Evolutionary conservation across 2,329 filamentous ascomycete species (phyloP).

Genomic region (Penicillium brevicompactum): DNA sequence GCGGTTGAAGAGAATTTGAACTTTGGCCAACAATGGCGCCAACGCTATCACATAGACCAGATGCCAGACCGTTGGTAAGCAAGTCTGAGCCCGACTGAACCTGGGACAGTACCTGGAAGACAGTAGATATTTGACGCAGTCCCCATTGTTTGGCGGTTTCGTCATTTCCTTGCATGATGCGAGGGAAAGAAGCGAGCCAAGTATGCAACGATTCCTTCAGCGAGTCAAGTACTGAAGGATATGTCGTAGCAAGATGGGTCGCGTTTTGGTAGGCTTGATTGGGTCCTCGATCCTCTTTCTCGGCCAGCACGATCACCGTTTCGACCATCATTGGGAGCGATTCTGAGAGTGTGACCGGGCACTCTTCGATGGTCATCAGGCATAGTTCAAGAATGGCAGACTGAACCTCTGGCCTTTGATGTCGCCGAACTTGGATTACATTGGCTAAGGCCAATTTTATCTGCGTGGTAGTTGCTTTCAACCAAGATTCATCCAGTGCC

Average conservation of each 20-base stretch:
- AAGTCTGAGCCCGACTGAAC: constrained; percentile 54
- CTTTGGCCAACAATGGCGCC: constrained; percentile 47
- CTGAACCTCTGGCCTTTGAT: constrained; percentile 70
- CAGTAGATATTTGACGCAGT: constrained; percentile 74
- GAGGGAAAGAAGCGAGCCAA: constrained; percentile 79
- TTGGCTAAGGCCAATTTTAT: constrained; percentile 80
- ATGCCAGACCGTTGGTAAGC: constrained; percentile 35
- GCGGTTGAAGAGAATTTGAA: constrained; percentile 31
- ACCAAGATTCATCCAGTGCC: constrained; percentile 63
- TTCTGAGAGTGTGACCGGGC: constrained; percentile 69
- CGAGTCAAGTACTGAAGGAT: constrained; percentile 63
- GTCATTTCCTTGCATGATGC: constrained; percentile 81
- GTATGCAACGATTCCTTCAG: constrained; percentile 73
- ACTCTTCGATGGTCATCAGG: constrained; percentile 74
- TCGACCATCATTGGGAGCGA: constrained; percentile 75
- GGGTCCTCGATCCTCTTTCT: constrained; percentile 47
- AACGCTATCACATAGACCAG: constrained; percentile 74
- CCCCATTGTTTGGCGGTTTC: constrained; percentile 73
- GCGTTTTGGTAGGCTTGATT: constrained; percentile 49
- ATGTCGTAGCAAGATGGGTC: constrained; percentile 63
- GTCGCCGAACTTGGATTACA: constrained; percentile 72
- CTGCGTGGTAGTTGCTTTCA: constrained; percentile 76
- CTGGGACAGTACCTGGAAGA: constrained; percentile 66
- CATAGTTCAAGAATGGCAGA: constrained; percentile 71
- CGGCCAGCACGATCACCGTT: constrained; percentile 71